Conservation (phyloP, 2,329 filamentous ascomycete genomes). For the Acephala macrosclerotiorum region DNA sequence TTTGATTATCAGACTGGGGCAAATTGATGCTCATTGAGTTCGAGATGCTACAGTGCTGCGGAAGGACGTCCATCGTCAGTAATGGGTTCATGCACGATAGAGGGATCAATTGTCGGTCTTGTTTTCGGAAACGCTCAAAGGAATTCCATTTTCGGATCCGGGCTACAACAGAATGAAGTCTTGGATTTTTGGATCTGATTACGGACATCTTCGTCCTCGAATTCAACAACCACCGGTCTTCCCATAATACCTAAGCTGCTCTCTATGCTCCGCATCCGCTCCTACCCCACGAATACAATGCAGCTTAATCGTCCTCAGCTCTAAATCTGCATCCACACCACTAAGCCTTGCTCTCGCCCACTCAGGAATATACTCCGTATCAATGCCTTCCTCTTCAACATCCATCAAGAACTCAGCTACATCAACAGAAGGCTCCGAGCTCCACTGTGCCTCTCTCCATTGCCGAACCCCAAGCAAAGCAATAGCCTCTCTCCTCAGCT, state of each 20-base stretch:
- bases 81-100: no score
- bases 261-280: neutral
- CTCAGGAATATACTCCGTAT: slow-evolving; percentile 33
- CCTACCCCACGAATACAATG: slow-evolving; percentile 28
- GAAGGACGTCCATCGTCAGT: no score
- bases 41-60: no score
- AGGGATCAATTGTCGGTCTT: no score
- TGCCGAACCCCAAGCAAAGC: slow-evolving; percentile 23
- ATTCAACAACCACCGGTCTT: neutral
- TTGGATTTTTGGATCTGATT: neutral
- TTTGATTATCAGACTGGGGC: no score
- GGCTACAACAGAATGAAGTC: neutral
- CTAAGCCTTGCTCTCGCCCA: slow-evolving; percentile 29
- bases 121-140: no score
- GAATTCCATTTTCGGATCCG: neutral
- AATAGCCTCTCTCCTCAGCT: slow-evolving; percentile 34
- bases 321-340: slow-evolving; percentile 25
- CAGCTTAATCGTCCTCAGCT: slow-evolving; percentile 20
- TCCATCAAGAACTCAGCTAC: slow-evolving; percentile 36
- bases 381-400: slow-evolving; percentile 37
- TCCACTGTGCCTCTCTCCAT: slow-evolving; percentile 36
- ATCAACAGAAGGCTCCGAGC: slow-evolving; percentile 24
- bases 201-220: neutral
- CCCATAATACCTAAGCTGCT: slow-evolving; percentile 6
- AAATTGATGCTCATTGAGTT: no score